A percentile compares a stretch with the other conserved stretches of the same genome.
phyloP scores from a whole-genome alignment of 2,329 filamentous ascomycete genomes.

The Capronia coronata region DNA sequence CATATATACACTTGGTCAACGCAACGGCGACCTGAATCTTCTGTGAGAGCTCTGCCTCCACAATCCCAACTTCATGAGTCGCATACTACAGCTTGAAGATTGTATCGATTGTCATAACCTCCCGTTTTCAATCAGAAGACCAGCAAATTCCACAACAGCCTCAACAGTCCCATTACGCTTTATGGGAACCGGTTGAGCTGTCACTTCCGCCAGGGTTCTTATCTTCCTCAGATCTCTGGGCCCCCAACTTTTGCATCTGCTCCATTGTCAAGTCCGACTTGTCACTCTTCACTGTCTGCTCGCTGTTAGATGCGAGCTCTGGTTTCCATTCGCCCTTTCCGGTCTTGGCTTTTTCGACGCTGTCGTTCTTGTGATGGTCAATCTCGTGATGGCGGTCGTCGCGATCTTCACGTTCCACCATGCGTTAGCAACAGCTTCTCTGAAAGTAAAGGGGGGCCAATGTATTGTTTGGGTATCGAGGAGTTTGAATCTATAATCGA shows the following conservation, averaged over 20 bases:
- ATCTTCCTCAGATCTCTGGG: conserved; percentile 18
- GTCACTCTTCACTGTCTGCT: conserved; percentile 20
- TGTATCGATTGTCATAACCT: too few relatives aligned
- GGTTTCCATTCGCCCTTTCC: conserved; percentile 29
- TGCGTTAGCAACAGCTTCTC: conserved; percentile 9
- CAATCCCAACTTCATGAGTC: too few relatives aligned
- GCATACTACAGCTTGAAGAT: neutral
- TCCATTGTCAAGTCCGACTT: conserved; percentile 25
- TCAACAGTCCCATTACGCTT: neutral
- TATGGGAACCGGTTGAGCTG: conserved; percentile 5
- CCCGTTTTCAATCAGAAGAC: too few relatives aligned
- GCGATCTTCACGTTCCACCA: conserved; percentile 11
- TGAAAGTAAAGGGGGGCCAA: too few relatives aligned
- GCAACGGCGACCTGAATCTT: neutral
- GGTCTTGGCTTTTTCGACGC: conserved; percentile 22
- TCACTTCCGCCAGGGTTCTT: conserved; percentile 13
- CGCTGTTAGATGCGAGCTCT: conserved; percentile 24
- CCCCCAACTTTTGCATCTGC: conserved; percentile 27
- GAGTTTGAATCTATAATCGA: too few relatives aligned
- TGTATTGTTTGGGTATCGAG: too few relatives aligned
- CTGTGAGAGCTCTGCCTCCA: neutral
- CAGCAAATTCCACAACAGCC: too few relatives aligned
- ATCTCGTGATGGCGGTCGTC: conserved; percentile 21
- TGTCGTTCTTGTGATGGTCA: conserved; percentile 26
- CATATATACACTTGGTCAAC: conserved; percentile 3